phyloP scores from a whole-genome alignment of 2,329 filamentous ascomycete genomes.

The Hymenoscyphus fructigenus region DNA sequence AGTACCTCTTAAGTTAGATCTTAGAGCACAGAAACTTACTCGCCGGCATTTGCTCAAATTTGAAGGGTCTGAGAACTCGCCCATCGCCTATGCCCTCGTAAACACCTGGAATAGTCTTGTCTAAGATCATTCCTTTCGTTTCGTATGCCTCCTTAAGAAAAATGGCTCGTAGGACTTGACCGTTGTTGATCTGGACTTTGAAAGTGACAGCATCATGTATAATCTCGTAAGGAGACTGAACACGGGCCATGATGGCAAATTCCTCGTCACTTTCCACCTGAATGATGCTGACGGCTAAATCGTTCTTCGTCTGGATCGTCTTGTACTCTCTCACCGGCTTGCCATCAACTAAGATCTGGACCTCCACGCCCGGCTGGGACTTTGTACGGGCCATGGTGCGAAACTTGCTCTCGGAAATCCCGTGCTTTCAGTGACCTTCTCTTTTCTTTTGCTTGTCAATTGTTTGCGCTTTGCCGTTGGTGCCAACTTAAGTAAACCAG shows the following conservation, averaged over 20 bases:
- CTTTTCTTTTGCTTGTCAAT: background rate
- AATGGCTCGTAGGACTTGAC: background rate
- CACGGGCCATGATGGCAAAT: background rate
- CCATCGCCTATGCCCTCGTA: background rate
- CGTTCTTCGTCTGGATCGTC: background rate
- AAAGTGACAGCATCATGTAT: background rate
- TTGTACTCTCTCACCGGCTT: background rate
- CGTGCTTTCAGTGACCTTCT: background rate
- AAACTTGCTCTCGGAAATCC: background rate
- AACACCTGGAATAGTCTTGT: background rate
- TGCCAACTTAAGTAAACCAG: background rate
- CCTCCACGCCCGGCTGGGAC: background rate
- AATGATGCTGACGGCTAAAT: background rate
- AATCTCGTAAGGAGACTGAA: background rate
- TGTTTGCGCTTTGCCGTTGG: background rate
- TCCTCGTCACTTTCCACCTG: background rate
- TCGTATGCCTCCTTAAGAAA: background rate
- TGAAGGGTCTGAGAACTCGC: background rate
- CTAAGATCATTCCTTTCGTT: background rate
- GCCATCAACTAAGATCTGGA: background rate
- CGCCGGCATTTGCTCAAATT: background rate
- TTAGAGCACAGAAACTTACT: background rate
- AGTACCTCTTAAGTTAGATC: background rate
- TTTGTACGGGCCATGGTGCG: background rate
- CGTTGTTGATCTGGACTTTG: background rate